Conservation (phyloP, 2,329 filamentous ascomycete species). For the Cercospora citrullina region DNA sequence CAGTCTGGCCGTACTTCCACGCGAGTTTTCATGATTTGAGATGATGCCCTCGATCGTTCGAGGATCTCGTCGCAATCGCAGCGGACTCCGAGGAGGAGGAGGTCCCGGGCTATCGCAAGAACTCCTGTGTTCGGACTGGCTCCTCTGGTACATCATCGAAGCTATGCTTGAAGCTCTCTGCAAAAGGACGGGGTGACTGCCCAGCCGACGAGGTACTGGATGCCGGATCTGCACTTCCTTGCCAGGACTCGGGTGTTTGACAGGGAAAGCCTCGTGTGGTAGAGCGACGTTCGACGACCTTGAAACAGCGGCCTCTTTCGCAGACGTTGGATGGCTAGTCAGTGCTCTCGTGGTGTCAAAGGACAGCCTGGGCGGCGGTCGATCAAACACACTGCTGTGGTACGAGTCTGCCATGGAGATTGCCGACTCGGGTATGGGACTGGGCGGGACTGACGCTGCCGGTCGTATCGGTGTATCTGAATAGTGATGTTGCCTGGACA, state of each 20-base stretch:
- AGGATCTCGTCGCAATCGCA: conserved; percentile 33
- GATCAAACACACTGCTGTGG: conserved; percentile 26
- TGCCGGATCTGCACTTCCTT: conserved; percentile 36
- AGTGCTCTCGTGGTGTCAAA: conserved; percentile 28
- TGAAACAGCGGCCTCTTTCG: background rate
- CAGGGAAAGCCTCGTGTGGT: conserved; percentile 35
- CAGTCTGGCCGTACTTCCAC: conserved; percentile 31
- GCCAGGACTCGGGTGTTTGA: conserved; percentile 31
- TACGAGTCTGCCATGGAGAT: conserved; percentile 34
- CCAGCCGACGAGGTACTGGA: conserved; percentile 34
- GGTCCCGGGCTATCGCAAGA: conserved; percentile 33
- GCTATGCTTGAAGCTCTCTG: conserved; percentile 38
- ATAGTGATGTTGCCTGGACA: conserved; percentile 25
- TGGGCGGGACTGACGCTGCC: conserved; percentile 37
- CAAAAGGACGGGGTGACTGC: conserved; percentile 35
- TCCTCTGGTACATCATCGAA: conserved; percentile 31
- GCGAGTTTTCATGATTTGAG: conserved; percentile 19
- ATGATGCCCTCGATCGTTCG: conserved; percentile 34
- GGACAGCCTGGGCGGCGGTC: conserved; percentile 27
- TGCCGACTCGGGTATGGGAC: conserved; percentile 33
- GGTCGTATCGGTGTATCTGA: conserved; percentile 32
- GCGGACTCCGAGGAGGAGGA: conserved; percentile 38
- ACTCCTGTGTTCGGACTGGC: conserved; percentile 27
- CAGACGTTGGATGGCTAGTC: conserved; percentile 28
- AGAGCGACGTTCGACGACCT: conserved; percentile 28